Base-by-base conservation (phyloP, 768 basidiomycete genomes). In the Leccinellum luteum region DNA sequence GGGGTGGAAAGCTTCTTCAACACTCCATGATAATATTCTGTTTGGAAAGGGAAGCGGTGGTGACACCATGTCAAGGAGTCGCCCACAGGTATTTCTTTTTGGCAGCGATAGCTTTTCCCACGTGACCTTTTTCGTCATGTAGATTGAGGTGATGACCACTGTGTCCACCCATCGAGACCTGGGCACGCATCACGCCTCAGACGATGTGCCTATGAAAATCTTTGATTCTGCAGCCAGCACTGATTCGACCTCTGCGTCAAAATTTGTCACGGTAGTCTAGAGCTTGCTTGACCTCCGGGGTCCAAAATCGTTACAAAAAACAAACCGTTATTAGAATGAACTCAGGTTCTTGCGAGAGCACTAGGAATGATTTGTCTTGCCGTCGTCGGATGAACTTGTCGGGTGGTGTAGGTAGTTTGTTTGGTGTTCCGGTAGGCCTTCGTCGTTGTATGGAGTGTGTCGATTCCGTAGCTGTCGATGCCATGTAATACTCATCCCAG, bases 1-100 rank as follows among this genome's bases (percentile, higher is more conserved):
- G 23, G 61, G 61, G 19, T 71, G 69, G 70, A 63, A 50, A 19
- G 27, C 55, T 7, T 15, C 44, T 8, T 44, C 53, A 8, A 6
- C 52, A 3, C 0, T 19, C 3, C 55, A 23, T 17, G 53, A 57
- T 3, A 64, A 64, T 15, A 14, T 64, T 31, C 43, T 64, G 3
- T 64, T 64, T 7, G 31, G 49, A 38, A 21, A 7, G 4, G 47
- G 7, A 14, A 25, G 14, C 3, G 15, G 8, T 8, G 30, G 28
- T n/a, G 51, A 38, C 1, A 45, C 32, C 32, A 19, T 7, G 28
- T 1, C 6, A 21, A 51, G 32, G 19, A 23, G 14, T 48, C 49
- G 23, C 12, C 13, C 35, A 13, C 61, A 63, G 61, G 61, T 58
- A 58, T 34, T 21, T 27, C 15, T n/a, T n/a, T n/a, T n/a, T n/a